phyloP scores from a whole-genome alignment of 2,329 filamentous ascomycete species.

The Trichoderma hamatum region DNA sequence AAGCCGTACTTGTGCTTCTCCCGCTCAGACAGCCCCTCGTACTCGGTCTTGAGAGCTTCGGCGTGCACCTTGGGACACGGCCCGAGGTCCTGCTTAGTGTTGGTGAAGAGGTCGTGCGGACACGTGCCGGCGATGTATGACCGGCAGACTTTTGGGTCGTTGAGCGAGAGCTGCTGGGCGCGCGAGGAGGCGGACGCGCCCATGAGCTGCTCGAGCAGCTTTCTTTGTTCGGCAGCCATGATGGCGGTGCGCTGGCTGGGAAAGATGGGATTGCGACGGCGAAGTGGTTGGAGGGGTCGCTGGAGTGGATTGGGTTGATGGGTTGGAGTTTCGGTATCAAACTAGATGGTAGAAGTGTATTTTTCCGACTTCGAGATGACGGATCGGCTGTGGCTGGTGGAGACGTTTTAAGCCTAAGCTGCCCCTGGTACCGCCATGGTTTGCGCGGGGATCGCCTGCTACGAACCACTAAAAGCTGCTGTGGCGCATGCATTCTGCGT shows the following conservation, averaged over 20 bases:
- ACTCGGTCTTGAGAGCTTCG: conserved; percentile 86
- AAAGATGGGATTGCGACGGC: neutral
- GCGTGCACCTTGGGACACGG: conserved; percentile 86
- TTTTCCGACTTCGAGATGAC: conserved; percentile 20
- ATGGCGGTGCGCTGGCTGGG: conserved; percentile 27
- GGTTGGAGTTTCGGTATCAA: neutral
- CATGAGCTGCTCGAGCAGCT: conserved; percentile 97
- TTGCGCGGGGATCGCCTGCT: neutral
- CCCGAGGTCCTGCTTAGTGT: conserved; percentile 96
- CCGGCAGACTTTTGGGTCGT: conserved; percentile 90
- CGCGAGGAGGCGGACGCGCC: conserved; percentile 73
- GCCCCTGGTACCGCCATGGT: neutral
- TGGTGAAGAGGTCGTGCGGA: conserved; percentile 98
- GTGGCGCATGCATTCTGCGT: conserved; percentile 4
- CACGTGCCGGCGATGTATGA: conserved; percentile 93
- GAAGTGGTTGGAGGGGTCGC: neutral
- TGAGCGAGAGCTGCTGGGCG: conserved; percentile 81
- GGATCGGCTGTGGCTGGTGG: conserved; percentile 25
- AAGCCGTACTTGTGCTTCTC: conserved; percentile 83
- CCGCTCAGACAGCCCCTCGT: conserved; percentile 70
- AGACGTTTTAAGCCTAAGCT: neutral
- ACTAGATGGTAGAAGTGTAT: conserved; percentile 4
- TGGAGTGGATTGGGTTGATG: neutral
- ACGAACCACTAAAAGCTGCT: neutral
- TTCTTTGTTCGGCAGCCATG: conserved; percentile 97